Evolutionary conservation across 164 flowering plant genomes (phyloP), one percentile per base, ranked within the genome.

Genomic region (Magnolia sinica): DNA sequence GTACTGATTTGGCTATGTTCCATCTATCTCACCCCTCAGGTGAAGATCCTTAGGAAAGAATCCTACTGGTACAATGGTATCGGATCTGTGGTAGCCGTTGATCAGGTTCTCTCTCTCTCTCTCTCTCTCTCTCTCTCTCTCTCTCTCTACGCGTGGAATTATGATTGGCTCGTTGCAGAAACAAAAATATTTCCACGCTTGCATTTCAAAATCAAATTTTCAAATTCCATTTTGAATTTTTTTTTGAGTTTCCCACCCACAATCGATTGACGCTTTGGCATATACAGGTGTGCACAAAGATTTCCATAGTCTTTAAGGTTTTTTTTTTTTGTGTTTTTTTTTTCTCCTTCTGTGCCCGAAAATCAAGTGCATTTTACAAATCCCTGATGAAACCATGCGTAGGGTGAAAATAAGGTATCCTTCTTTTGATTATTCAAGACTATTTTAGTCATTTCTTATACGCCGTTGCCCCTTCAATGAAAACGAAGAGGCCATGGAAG

Each of bases 21-120:
- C 23, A 11, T 68, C 63, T 9, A 23, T 51, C 5, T 52, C 13
- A 18, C 59, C 74, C 65, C 22, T 50, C 89, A 96, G 99, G 98
- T 96, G 68, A 93, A 88, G 83, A 90, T 96, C 77, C 89, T 92
- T 0, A 88, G 99, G 87, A 90, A 72, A 87, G 99, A 96, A 67
- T 96, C 99, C 55, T 96, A 96, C 83, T 93, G 99, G 99, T 94
- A 64, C 94, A 96, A 96, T 55, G 93, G 91, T 63, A 72, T 82
- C 13, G 98, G 99, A 64, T 93, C 98, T 11, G 98, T 96, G 22
- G 99, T 96, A 11, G 89, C 97, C 2, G 98, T 93, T 77, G 98
- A 96, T 79, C 99, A 96, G 97, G 99, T 93, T 2, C 1, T 52
- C 20, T n/a, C 29, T 29, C 7, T 45, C 16, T 50, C 24, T 27